phyloP scores from a whole-genome alignment of 2,329 filamentous ascomycete species.

The Talaromyces verruculosus region DNA sequence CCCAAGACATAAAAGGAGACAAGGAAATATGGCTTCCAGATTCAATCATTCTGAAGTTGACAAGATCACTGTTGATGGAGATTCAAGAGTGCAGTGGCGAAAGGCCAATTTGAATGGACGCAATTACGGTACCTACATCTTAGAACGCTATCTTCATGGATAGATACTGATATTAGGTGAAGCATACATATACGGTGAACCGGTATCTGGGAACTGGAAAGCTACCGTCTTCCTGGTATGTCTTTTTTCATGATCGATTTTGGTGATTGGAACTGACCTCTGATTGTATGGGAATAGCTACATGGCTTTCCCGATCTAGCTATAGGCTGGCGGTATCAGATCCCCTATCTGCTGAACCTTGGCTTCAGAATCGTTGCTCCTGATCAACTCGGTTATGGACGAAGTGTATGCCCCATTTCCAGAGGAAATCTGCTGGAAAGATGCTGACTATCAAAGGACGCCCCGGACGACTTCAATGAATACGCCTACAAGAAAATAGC shows the following conservation, averaged over 20 bases:
- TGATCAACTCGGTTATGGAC: constrained; percentile 83
- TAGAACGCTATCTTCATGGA: background rate
- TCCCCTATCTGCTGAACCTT: constrained; percentile 70
- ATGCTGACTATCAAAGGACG: constrained; percentile 41
- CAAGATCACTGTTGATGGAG: constrained; percentile 63
- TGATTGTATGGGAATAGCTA: constrained; percentile 43
- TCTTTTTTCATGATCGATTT: background rate
- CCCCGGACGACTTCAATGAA: constrained; percentile 59
- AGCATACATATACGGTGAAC: constrained; percentile 56
- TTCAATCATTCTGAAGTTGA: constrained; percentile 42
- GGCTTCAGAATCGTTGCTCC: constrained; percentile 78
- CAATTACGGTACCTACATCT: constrained; percentile 58
- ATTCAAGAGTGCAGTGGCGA: constrained; percentile 65
- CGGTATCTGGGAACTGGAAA: constrained; percentile 44
- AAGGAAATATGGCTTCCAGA: constrained; percentile 12
- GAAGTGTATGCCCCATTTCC: constrained; percentile 54
- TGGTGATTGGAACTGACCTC: background rate
- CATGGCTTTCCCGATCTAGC: constrained; percentile 83
- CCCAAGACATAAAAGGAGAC: background rate
- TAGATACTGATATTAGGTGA: background rate
- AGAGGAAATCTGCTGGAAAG: background rate
- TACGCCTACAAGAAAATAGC: constrained; percentile 73
- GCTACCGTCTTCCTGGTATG: constrained; percentile 56
- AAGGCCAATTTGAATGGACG: constrained; percentile 65
- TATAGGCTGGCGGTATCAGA: constrained; percentile 86